Percentiles rank a stretch among this genome's conserved stretches.
Conservation (phyloP, 805 yeast genomes). For the Candida silvatica region DNA sequence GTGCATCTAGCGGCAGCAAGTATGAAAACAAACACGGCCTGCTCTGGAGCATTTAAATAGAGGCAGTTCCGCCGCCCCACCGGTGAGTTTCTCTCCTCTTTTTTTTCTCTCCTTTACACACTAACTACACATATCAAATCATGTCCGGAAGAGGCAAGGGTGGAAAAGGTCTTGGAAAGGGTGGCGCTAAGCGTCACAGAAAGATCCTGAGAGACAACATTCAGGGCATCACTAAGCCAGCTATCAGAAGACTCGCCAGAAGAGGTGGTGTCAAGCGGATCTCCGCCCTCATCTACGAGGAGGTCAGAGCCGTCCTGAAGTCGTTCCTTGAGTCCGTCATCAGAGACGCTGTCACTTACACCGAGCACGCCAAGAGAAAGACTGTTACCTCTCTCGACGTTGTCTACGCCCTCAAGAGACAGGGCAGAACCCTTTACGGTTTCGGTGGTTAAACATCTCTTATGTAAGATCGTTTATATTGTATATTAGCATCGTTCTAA, state of each 20-base stretch:
- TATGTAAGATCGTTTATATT: too few relatives aligned
- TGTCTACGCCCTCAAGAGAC: slow-evolving; percentile 99
- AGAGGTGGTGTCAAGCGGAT: slow-evolving; percentile 99
- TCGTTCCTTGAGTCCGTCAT: slow-evolving; percentile 94
- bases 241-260: slow-evolving; percentile 99
- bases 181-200: slow-evolving; percentile 99
- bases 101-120: too few relatives aligned
- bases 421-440: slow-evolving; percentile 99
- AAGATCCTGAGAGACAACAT: slow-evolving; percentile 99
- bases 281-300: slow-evolving; percentile 97
- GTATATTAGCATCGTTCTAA: slow-evolving; percentile 4
- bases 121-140: slow-evolving; percentile 22
- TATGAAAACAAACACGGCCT: too few relatives aligned
- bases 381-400: slow-evolving; percentile 98
- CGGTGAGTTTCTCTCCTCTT: too few relatives aligned
- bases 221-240: slow-evolving; percentile 99
- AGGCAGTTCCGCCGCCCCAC: too few relatives aligned
- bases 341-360: slow-evolving; percentile 98
- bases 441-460: slow-evolving; percentile 81
- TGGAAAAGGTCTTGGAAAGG: slow-evolving; percentile 99
- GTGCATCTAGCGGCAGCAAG: too few relatives aligned
- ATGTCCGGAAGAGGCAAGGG: slow-evolving; percentile 99
- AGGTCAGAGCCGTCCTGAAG: slow-evolving; percentile 95
- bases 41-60: too few relatives aligned
- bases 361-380: slow-evolving; percentile 99